Evolutionary conservation across 495 filamentous ascomycete species (phyloP).

Genomic region (Bacidia rubella): DNA sequence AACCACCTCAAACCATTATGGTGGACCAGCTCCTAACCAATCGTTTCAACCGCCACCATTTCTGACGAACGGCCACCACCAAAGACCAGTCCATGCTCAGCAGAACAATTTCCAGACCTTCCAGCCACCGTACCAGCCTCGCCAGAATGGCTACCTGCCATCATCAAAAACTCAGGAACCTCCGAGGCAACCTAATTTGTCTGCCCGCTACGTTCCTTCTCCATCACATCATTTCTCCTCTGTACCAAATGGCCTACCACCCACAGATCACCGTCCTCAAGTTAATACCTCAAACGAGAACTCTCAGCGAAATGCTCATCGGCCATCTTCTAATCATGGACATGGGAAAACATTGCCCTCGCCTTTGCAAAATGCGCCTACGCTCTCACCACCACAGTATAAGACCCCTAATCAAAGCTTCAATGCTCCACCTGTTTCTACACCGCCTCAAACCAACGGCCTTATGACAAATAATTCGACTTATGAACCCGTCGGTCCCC

Average conservation of each 20-base stretch:
- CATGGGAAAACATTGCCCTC: conserved; percentile 23
- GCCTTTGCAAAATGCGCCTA: conserved; percentile 32
- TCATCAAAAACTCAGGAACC: conserved; percentile 25
- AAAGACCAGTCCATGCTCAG: not conserved
- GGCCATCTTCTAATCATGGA: conserved; percentile 30
- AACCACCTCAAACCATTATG: conserved; percentile 14
- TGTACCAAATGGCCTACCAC: conserved; percentile 21
- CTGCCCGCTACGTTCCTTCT: conserved; percentile 22
- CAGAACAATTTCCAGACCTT: not conserved
- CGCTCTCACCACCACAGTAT: conserved; percentile 39
- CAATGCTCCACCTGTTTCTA: conserved; percentile 27
- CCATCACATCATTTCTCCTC: conserved; percentile 23
- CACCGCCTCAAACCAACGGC: conserved; percentile 26
- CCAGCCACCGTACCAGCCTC: not conserved
- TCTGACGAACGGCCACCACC: not conserved
- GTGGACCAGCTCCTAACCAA: conserved; percentile 7
- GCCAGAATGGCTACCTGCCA: conserved; percentile 21
- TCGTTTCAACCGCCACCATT: conserved; percentile 5
- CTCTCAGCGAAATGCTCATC: conserved; percentile 22
- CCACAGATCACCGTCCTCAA: conserved; percentile 17
- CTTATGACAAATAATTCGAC: conserved; percentile 19
- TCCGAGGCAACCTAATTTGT: conserved; percentile 18
- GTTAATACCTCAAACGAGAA: conserved; percentile 24
- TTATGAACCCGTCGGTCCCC: conserved; percentile 15
- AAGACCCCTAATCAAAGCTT: conserved; percentile 28